Evolutionary conservation across 495 filamentous ascomycete genomes (phyloP).

Genomic region (Penicillium cataractarum): DNA sequence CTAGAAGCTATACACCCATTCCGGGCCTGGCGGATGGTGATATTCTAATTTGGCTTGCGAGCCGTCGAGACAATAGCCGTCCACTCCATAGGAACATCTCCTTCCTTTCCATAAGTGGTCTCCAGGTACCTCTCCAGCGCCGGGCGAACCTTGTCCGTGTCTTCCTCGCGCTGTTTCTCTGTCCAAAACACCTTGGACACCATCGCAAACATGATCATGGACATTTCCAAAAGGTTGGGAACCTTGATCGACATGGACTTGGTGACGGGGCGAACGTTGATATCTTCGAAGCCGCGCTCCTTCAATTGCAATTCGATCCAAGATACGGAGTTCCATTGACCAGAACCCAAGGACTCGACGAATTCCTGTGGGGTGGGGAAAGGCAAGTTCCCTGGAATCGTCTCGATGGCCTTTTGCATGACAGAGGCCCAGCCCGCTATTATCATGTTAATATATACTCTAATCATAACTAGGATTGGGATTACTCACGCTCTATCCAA

Average conservation of each 20-base stretch:
- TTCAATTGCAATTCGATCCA: constrained; percentile 38
- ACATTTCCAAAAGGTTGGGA: constrained; percentile 35
- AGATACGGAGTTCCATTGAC: constrained; percentile 35
- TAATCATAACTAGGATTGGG: too few species aligned
- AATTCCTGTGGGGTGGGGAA: constrained; percentile 38
- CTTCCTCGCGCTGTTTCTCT: constrained; percentile 33
- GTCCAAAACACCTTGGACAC: constrained; percentile 37
- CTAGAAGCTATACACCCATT: neutral
- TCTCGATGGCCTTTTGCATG: constrained; percentile 30
- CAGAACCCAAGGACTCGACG: constrained; percentile 21
- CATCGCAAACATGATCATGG: constrained; percentile 32
- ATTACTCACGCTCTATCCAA: constrained; percentile 40
- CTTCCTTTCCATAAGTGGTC: constrained; percentile 34
- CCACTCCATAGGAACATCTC: constrained; percentile 36
- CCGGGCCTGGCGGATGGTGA: neutral
- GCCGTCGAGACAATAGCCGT: constrained; percentile 40
- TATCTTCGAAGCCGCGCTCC: constrained; percentile 34
- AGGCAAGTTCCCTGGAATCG: constrained; percentile 30
- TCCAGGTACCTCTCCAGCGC: constrained; percentile 37
- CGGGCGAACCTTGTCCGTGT: constrained; percentile 25
- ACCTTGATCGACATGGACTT: constrained; percentile 25
- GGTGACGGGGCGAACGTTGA: constrained; percentile 29
- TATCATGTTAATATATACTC: constrained; percentile 10
- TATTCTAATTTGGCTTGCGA: constrained; percentile 26
- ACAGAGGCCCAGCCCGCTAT: constrained; percentile 38